These are phyloP conservation scores for Allium cepa DNA, from an alignment of 106 monocot species.

Conservation along the genomic window DNA sequence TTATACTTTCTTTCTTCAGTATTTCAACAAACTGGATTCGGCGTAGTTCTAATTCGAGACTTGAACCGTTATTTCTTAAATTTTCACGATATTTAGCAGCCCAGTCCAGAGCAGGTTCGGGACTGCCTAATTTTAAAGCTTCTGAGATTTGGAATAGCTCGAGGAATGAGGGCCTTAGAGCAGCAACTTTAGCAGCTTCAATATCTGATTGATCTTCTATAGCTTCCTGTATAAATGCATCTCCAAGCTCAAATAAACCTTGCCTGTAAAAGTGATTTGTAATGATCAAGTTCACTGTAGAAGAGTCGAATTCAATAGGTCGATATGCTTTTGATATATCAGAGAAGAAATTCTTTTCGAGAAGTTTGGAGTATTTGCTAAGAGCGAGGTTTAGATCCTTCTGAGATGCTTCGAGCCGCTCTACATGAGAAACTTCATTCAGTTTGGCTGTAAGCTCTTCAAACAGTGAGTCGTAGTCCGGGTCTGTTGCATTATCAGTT, in stretches of 20 bases:
- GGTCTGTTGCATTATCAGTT: background rate
- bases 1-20: conserved; percentile 40
- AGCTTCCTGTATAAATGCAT: conserved; percentile 53
- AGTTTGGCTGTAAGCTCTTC: conserved; percentile 44
- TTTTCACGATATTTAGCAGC: conserved; percentile 25
- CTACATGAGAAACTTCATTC: conserved; percentile 41
- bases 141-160: conserved; percentile 64
- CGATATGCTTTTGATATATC: conserved; percentile 77
- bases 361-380: conserved; percentile 46
- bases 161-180: conserved; percentile 50
- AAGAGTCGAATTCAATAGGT: conserved; percentile 50
- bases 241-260: conserved; percentile 91
- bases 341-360: conserved; percentile 67
- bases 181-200: conserved; percentile 16
- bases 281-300: conserved; percentile 64
- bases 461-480: conserved; percentile 30
- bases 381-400: conserved; percentile 61
- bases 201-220: conserved; percentile 25
- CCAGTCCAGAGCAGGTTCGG: conserved; percentile 77
- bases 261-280: conserved; percentile 76
- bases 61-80: conserved; percentile 45
- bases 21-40: conserved; percentile 75
- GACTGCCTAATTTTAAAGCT: conserved; percentile 48
- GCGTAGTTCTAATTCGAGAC: conserved; percentile 84
- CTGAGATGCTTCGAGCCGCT: conserved; percentile 58